Base-by-base conservation (phyloP, 805 yeast species). In the Yarrowia keelungensis region DNA sequence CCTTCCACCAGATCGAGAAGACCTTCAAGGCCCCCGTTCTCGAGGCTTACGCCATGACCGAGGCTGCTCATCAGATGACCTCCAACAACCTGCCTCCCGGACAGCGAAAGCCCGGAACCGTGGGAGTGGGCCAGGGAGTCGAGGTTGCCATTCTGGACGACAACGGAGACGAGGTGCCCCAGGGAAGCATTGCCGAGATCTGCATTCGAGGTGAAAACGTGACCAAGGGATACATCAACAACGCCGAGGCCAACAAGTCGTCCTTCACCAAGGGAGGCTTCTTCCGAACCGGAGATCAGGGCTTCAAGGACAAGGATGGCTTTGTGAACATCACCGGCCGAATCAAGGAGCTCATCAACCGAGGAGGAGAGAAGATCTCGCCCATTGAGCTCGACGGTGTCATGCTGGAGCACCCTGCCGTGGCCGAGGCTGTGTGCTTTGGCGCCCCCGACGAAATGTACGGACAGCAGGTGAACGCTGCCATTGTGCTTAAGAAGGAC, bases 11-110 rank as follows among this genome's bases (percentile, higher is more conserved):
- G 75, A 79, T 89, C 59, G 92, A 89, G 72, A 70, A 78, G 58
- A 80, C 82, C 39, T 85, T 89, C 76, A 78, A 83, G 9, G 89
- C 90, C 0, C 92, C 92, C 0, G 92, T 89, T 0, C 75, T 88
- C 15, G 93, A 89, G 76, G 92, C 92, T 0, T 89, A 89, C 74
- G 92, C 92, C 5, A 88, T 89, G 91, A 89, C 92, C 1, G 93
- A 89, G 75, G 91, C 91, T 1, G 83, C 90, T n/a, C 92, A 89
- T 76, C 92, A 89, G 76, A 89, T 89, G 88, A 86, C 90, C 11
- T 87, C 92, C 2, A 89, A 89, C 76, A 83, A 85, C 71, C 77
- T 88, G 50, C 90, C 91, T 45, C 87, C 89, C 11, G 89, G 87
- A 14, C 76, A 82, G 70, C 81, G 91, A 71, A 85, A 84, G 77